Evolutionary conservation across 2,329 filamentous ascomycete species (phyloP).

Genomic region (Apiospora malaysiana): DNA sequence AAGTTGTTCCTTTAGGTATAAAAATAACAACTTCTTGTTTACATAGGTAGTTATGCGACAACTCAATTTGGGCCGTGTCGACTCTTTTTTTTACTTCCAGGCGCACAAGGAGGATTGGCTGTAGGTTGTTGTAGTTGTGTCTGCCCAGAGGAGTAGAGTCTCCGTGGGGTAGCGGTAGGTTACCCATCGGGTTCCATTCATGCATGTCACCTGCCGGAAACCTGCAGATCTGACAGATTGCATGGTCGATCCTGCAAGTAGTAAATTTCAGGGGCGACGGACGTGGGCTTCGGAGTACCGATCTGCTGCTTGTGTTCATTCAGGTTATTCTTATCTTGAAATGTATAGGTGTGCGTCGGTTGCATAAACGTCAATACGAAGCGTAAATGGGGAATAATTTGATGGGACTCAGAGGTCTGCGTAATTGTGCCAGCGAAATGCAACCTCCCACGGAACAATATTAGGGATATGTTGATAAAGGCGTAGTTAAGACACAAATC

Average conservation of each 20-base stretch:
- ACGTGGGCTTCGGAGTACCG: not conserved
- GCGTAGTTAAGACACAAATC: not conserved
- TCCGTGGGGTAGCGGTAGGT: not conserved
- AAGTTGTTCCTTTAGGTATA: too few species aligned
- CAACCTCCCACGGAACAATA: not conserved
- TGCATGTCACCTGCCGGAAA: constrained; percentile 8
- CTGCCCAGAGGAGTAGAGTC: not conserved
- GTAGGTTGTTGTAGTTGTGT: too few species aligned
- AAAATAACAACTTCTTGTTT: too few species aligned
- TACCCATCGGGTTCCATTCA: constrained; percentile 8
- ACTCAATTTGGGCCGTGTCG: too few species aligned
- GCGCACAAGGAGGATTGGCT: too few species aligned
- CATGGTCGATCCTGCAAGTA: not conserved
- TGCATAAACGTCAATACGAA: not conserved
- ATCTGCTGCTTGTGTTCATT: not conserved
- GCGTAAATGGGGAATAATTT: not conserved
- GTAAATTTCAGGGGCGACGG: not conserved
- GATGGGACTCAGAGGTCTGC: not conserved
- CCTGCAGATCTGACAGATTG: not conserved
- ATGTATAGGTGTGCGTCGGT: not conserved
- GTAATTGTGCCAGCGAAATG: not conserved
- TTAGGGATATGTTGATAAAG: not conserved
- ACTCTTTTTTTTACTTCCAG: too few species aligned
- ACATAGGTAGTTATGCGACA: too few species aligned
- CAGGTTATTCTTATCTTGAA: not conserved